Base-by-base conservation (phyloP, 805 yeast species). In the Kodamaea fukazawae region DNA sequence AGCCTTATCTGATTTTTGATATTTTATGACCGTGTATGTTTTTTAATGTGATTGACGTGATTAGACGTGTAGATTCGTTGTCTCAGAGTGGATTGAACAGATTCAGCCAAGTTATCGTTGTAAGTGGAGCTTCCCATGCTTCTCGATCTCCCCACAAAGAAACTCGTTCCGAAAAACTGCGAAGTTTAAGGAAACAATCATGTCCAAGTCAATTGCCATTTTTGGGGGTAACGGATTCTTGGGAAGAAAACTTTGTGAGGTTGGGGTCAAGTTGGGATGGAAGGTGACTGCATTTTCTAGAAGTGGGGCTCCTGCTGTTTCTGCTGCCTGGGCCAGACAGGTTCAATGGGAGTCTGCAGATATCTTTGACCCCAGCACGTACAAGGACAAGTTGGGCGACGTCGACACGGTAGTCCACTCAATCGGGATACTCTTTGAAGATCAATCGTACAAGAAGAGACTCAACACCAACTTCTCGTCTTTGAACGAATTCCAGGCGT, bases 181-280 rank as follows among this genome's bases (percentile, higher is more conserved):
- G 8, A 20, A 20, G 8, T 20, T 20, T 20, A 20, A 20, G 8
- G 23, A 20, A 20, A 29, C 23, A 15, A 33, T 7, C 29, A 36
- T 49, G 39, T 31, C 44, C 7, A 59, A 48, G 54, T 61, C 65
- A 41, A 65, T 60, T 47, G 78, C 86, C 3, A 86, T 89, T 0
- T 78, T 89, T 53, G 98, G 98, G 12, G 96, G 97, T 1, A 79
- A 78, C 48, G 97, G 97, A 7, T 86, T 86, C 55, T 59, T 90
- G 43, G 89, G 96, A 9, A 58, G 60, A 38, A 66, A 65, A 44
- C 79, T 90, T 7, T 86, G 95, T 54, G 82, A 81, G 54, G 71
- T 73, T 2, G 95, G 84, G 0, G 60, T 85, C 1, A 62, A 59
- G 15, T 58, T 75, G 13, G 95, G 95, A 0, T 78, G 71, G 57